These are phyloP conservation scores for Ploettnerulaceae sp. DNA, from an alignment of 2,329 filamentous ascomycete species.

Conservation along the genomic window DNA sequence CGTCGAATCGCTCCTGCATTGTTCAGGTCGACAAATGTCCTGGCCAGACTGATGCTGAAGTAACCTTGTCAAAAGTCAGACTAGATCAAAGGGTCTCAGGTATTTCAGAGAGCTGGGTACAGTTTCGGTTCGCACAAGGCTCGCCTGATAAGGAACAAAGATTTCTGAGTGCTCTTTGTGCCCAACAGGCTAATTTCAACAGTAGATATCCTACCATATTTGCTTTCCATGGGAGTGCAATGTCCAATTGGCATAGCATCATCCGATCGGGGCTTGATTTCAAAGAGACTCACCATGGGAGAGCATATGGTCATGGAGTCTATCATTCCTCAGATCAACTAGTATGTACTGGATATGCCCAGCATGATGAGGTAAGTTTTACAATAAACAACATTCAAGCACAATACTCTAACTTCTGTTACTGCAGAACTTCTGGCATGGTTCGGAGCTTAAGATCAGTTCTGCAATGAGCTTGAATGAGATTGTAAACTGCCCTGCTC, in stretches of 20 bases:
- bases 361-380: slow-evolving; percentile 16
- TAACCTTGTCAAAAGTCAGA: slow-evolving; percentile 21
- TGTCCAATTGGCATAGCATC: slow-evolving; percentile 86
- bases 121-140: slow-evolving; percentile 85
- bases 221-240: slow-evolving; percentile 76
- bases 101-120: slow-evolving; percentile 59
- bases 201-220: slow-evolving; percentile 65
- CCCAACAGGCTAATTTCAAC: slow-evolving; percentile 34
- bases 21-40: slow-evolving; percentile 58
- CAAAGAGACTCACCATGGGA: slow-evolving; percentile 55
- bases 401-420: background rate
- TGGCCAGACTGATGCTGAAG: slow-evolving; percentile 25
- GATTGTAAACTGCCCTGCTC: slow-evolving; percentile 66
- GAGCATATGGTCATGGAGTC: slow-evolving; percentile 72
- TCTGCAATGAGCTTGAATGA: slow-evolving; percentile 73
- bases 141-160: slow-evolving; percentile 79
- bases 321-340: slow-evolving; percentile 65
- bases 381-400: background rate
- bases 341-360: slow-evolving; percentile 42
- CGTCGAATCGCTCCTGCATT: slow-evolving; percentile 84
- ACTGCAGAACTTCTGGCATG: slow-evolving; percentile 50
- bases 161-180: slow-evolving; percentile 60
- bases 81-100: slow-evolving; percentile 47
- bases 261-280: slow-evolving; percentile 78
- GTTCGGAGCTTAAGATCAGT: slow-evolving; percentile 57